These are phyloP conservation scores for Phylloporus arenicola DNA, from an alignment of 768 basidiomycete genomes.

Conservation along the genomic window DNA sequence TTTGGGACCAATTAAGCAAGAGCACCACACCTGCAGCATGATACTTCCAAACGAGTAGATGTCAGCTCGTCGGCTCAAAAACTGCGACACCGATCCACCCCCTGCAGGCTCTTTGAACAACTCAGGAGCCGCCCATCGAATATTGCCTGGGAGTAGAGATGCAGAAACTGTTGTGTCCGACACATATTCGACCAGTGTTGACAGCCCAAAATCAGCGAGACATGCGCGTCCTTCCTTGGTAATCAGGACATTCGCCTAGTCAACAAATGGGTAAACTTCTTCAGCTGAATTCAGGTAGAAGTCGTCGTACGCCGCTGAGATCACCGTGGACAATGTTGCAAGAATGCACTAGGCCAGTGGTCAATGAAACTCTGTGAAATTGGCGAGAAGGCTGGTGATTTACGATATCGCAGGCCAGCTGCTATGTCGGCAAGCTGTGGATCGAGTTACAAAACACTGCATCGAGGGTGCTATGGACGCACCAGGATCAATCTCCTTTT, in stretches of 20 bases:
- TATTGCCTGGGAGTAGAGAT: conserved; percentile 18
- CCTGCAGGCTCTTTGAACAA: conserved; percentile 9
- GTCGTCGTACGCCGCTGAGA: conserved; percentile 30
- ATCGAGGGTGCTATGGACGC: not conserved
- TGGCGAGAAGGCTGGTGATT: not conserved
- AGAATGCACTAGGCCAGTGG: conserved; percentile 14
- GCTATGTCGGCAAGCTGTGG: conserved; percentile 23
- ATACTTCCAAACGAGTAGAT: conserved; percentile 29
- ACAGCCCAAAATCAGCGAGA: conserved; percentile 32
- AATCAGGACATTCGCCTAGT: conserved; percentile 23
- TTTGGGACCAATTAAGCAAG: not conserved
- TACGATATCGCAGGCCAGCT: conserved; percentile 21
- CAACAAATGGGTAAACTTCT: not conserved
- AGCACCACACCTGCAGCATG: conserved; percentile 22
- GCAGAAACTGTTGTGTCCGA: conserved; percentile 1
- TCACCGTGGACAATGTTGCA: conserved; percentile 36
- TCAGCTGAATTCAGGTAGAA: not conserved
- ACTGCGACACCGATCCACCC: not conserved
- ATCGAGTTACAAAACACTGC: not conserved
- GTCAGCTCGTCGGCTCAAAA: conserved; percentile 14
- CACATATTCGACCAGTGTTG: conserved; percentile 9
- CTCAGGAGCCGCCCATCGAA: conserved; percentile 29
- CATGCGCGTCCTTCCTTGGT: conserved; percentile 6
- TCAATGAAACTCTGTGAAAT: not conserved
- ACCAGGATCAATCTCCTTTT: conserved; percentile 16